Percentiles rank a stretch among this genome's conserved stretches.
These are phyloP conservation scores for Aspergillus flavus DNA, from an alignment of 2,329 filamentous ascomycete genomes.

Conservation along the genomic window DNA sequence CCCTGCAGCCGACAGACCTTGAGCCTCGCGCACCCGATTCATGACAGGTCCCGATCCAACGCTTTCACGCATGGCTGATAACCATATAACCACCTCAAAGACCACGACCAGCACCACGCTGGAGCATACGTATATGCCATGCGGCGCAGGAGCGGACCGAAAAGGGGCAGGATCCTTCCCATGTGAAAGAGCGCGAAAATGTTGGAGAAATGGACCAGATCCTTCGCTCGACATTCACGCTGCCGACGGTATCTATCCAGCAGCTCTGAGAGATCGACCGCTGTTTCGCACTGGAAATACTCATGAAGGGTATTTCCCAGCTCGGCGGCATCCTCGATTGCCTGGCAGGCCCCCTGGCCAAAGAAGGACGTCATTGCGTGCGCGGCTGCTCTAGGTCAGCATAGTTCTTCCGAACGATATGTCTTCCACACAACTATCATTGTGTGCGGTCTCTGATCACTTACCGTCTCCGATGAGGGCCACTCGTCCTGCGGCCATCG, in stretches of 20 bases:
- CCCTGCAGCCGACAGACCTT: no score
- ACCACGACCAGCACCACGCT: slow-evolving; percentile 3
- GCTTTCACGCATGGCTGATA: background rate
- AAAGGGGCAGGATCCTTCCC: background rate
- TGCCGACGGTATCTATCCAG: background rate
- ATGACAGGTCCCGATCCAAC: no score
- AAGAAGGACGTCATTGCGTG: slow-evolving; percentile 6
- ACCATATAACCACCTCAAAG: slow-evolving; percentile 4
- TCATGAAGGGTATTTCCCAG: background rate
- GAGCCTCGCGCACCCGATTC: no score
- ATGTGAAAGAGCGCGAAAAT: slow-evolving; percentile 4
- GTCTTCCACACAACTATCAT: no score
- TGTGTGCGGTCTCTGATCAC: background rate
- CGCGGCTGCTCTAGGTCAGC: background rate
- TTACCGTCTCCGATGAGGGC: slow-evolving; percentile 7
- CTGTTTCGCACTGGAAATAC: no score
- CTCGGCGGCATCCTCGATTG: slow-evolving; percentile 7
- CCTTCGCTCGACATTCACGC: background rate
- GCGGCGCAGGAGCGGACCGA: background rate
- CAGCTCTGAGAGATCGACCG: background rate
- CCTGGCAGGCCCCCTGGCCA: slow-evolving; percentile 9
- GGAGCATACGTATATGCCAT: background rate
- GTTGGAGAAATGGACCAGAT: slow-evolving; percentile 3
- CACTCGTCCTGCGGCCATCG: slow-evolving; percentile 5
- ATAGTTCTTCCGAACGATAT: background rate